Base-by-base conservation (phyloP, 2,329 filamentous ascomycete species). In the Seiridium unicorne region DNA sequence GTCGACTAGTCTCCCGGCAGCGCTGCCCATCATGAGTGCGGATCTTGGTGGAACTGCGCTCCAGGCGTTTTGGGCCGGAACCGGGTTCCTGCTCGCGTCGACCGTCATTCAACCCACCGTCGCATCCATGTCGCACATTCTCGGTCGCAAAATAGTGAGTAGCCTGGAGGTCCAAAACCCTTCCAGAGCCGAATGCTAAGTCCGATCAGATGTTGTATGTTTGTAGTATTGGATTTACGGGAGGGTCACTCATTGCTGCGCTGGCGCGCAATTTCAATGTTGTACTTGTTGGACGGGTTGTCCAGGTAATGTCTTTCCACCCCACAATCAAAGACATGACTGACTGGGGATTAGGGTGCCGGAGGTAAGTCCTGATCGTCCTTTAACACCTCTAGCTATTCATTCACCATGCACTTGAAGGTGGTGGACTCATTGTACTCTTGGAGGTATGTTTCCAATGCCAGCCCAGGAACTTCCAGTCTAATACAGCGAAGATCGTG, bases 51-150 rank as follows among this genome's bases (percentile, higher is more conserved):
- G 84, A 48, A 79, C 77, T 0, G 83, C 82, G 2, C 81, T 86
- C 38, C 79, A 90, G 72, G 85, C 87, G 0, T 91, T 91, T 68
- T 91, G 88, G 89, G 83, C 86, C 10, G 89, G 88, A 2, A 91
- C 89, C 4, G 86, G 85, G 13, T 92, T 89, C 64, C 76, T 92
- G 4, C 80, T 92, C 4, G 84, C 87, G 3, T 86, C 84, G 59
- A 86, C 88, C 0, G 82, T 87, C 36, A 79, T 85, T 47, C 82
- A 87, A 65, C 86, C 84, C 8, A 56, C 61, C 3, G 60, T 63
- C 35, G 62, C 63, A 6, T 64, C 63, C 2, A 61, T 64, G 53
- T 61, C 60, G 38, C 59, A 64, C 54, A 63, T 66, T 8, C 32
- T 62, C 7, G 65, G 65, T 3, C 61, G 63, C 3, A 60, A 44